Evolutionary conservation across 495 filamentous ascomycete genomes (phyloP).

Genomic region (Penicilliopsis zonata): DNA sequence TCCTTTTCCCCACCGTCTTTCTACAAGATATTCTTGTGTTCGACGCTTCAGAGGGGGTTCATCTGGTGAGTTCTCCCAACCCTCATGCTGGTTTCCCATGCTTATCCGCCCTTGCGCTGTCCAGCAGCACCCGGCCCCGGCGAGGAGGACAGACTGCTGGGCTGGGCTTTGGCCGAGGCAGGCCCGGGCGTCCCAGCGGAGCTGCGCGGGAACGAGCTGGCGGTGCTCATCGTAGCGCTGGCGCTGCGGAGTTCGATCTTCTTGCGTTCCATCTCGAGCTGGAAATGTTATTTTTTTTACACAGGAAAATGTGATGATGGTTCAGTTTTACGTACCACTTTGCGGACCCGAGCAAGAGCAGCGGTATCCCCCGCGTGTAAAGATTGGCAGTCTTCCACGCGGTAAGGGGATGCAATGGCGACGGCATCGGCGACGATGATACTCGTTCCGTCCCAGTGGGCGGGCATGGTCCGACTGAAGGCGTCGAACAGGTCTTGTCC

Average conservation of each 20-base stretch:
- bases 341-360: slow-evolving; percentile 46
- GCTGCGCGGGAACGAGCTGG: slow-evolving; percentile 20
- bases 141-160: slow-evolving; percentile 6
- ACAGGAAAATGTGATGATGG: too few species aligned
- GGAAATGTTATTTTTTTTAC: too few species aligned
- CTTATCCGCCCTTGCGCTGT: slow-evolving; percentile 19
- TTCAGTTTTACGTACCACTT: slow-evolving; percentile 45
- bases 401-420: slow-evolving; percentile 48
- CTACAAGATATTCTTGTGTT: too few species aligned
- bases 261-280: slow-evolving; percentile 40
- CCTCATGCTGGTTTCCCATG: not conserved
- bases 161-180: slow-evolving; percentile 1
- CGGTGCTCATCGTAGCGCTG: slow-evolving; percentile 28
- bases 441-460: slow-evolving; percentile 47
- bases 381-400: slow-evolving; percentile 43
- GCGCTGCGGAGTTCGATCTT: slow-evolving; percentile 37
- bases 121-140: slow-evolving; percentile 15
- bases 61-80: not conserved
- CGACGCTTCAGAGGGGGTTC: too few species aligned
- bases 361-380: slow-evolving; percentile 34
- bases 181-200: slow-evolving; percentile 1
- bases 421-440: slow-evolving; percentile 60
- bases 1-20: too few species aligned
- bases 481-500: slow-evolving; percentile 62
- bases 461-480: slow-evolving; percentile 49